These are phyloP conservation scores for Thielaviopsis euricoi DNA, from an alignment of 2,329 filamentous ascomycete genomes.

Conservation along the genomic window DNA sequence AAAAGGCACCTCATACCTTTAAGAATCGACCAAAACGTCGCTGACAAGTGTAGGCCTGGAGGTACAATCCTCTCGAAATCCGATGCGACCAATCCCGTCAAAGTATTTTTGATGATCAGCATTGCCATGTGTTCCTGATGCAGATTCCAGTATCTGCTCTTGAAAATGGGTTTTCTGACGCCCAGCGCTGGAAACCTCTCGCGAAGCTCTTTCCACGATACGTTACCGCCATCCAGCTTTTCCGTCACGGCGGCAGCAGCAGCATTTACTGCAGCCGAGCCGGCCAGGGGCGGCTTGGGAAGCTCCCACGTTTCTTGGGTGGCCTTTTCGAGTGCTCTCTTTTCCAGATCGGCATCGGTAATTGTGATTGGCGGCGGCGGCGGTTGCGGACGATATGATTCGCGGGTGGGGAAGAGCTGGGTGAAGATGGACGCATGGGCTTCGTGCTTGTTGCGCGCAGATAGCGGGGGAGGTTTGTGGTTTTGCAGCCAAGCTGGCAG, in stretches of 20 bases:
- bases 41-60: conserved; percentile 45
- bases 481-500: not conserved
- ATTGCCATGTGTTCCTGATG: conserved; percentile 17
- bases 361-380: not conserved
- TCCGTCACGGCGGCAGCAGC: not conserved
- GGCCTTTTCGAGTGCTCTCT: not conserved
- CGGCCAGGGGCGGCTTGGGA: not conserved
- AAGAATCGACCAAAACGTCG: conserved; percentile 47
- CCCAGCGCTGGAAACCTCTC: conserved; percentile 3
- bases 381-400: conserved; percentile 6
- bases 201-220: conserved; percentile 1
- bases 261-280: not conserved
- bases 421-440: conserved; percentile 10
- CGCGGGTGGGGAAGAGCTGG: conserved; percentile 10
- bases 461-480: not conserved
- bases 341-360: not conserved
- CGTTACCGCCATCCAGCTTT: not conserved
- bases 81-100: conserved; percentile 41
- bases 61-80: conserved; percentile 56
- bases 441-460: conserved; percentile 4
- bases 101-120: conserved; percentile 42
- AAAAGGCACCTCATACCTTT: conserved; percentile 25
- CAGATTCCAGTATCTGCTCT: conserved; percentile 5
- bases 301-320: not conserved
- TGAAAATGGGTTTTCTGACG: not conserved